phyloP scores from a whole-genome alignment of 352 stramenopile species.

The Aphanomyces cochlioides region DNA sequence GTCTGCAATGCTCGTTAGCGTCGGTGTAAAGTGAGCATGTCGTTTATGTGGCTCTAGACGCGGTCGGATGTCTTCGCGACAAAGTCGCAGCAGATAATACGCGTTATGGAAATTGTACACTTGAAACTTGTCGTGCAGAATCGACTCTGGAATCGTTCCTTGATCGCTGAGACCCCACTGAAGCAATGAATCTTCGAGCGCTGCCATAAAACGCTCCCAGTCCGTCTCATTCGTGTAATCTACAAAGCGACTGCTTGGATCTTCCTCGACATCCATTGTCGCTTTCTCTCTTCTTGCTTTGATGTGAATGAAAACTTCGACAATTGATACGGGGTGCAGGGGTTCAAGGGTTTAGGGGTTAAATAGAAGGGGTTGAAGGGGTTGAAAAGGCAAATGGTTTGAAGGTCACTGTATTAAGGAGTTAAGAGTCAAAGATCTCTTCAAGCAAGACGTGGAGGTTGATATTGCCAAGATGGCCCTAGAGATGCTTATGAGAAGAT shows the following conservation, averaged over 20 bases:
- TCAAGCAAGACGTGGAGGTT: conserved; percentile 84
- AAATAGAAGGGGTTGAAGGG: no score
- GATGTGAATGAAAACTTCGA: neutral
- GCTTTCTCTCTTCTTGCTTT: neutral
- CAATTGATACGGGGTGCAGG: no score
- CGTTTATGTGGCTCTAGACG: conserved; percentile 8
- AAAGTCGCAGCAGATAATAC: conserved; percentile 14
- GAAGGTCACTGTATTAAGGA: no score
- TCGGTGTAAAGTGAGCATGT: conserved; percentile 70
- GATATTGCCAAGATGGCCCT: conserved; percentile 84
- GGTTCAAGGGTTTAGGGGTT: no score
- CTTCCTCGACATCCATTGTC: conserved; percentile 66
- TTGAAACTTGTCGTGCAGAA: conserved; percentile 15
- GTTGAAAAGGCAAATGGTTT: no score
- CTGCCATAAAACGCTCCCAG: conserved; percentile 73
- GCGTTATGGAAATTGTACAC: neutral
- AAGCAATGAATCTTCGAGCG: conserved; percentile 70
- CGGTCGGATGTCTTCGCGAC: conserved; percentile 8
- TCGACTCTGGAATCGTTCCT: conserved; percentile 42
- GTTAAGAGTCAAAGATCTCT: conserved; percentile 57
- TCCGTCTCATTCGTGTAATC: conserved; percentile 82
- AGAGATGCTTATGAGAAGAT: neutral
- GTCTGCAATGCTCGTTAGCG: conserved; percentile 69
- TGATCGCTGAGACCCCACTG: conserved; percentile 62
- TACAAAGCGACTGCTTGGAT: conserved; percentile 80